A percentile compares a stretch with the other conserved stretches of the same genome.
These are phyloP conservation scores for Verruconis gallopava DNA, from an alignment of 2,329 filamentous ascomycete species.

Conservation along the genomic window DNA sequence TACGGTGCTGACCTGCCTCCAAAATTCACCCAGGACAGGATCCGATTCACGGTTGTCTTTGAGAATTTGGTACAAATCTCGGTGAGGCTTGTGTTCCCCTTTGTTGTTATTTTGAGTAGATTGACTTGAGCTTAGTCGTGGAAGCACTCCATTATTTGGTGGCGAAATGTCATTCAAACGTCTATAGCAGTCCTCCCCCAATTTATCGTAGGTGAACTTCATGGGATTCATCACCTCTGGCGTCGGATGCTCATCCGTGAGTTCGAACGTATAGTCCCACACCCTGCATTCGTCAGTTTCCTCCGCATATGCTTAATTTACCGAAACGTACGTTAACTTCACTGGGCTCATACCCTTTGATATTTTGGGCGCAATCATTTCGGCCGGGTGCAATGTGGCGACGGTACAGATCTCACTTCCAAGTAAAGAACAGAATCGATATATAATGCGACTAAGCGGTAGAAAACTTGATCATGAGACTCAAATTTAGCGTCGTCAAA, in stretches of 20 bases:
- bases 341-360: not conserved
- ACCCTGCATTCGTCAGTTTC: slow-evolving; percentile 20
- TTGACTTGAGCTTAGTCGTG: slow-evolving; percentile 12
- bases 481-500: not conserved
- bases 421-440: too few relatives aligned
- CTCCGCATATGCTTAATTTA: not conserved
- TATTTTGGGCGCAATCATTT: not conserved
- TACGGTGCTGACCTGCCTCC: slow-evolving; percentile 52
- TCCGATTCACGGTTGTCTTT: slow-evolving; percentile 45
- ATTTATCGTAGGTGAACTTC: slow-evolving; percentile 53
- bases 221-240: slow-evolving; percentile 45
- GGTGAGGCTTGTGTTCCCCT: slow-evolving; percentile 21
- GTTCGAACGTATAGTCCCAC: slow-evolving; percentile 59
- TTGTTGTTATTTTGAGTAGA: slow-evolving; percentile 17
- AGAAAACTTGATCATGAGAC: not conserved
- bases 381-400: too few relatives aligned
- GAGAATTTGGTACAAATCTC: slow-evolving; percentile 53
- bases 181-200: slow-evolving; percentile 54
- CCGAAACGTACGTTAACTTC: not conserved
- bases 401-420: too few relatives aligned
- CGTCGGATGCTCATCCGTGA: slow-evolving; percentile 52
- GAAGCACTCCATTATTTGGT: slow-evolving; percentile 15
- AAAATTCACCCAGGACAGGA: slow-evolving; percentile 43
- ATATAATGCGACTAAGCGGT: not conserved
- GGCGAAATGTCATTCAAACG: slow-evolving; percentile 49